Conservation (phyloP, 495 filamentous ascomycete species). For the Sporormia fimetaria region DNA sequence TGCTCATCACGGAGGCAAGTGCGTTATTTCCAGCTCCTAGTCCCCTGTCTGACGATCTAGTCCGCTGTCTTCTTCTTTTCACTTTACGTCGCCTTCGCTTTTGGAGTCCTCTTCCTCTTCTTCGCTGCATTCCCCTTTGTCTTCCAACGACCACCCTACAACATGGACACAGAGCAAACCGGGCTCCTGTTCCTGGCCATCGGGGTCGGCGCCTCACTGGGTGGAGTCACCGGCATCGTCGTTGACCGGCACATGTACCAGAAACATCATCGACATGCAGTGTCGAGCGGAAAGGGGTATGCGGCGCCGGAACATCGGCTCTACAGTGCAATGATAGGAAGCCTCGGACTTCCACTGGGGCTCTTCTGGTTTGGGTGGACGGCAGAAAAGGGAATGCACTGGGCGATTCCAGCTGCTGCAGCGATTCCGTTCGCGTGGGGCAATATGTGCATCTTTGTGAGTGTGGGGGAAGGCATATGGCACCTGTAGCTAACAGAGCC, state of each 20-base stretch:
- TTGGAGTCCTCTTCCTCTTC: slow-evolving; percentile 53
- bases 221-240: slow-evolving; percentile 36
- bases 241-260: slow-evolving; percentile 38
- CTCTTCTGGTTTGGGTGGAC: slow-evolving; percentile 44
- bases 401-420: slow-evolving; percentile 39
- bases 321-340: slow-evolving; percentile 52
- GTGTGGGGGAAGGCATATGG: slow-evolving; percentile 6
- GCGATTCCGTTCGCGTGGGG: slow-evolving; percentile 57
- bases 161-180: slow-evolving; percentile 28
- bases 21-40: background rate
- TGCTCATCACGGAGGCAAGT: slow-evolving; percentile 46
- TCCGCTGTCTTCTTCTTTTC: slow-evolving; percentile 52
- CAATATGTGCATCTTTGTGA: slow-evolving; percentile 48
- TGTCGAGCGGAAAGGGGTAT: background rate
- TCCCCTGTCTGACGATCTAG: background rate
- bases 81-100: slow-evolving; percentile 53
- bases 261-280: slow-evolving; percentile 14
- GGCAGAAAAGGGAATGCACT: slow-evolving; percentile 27
- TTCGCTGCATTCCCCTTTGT: slow-evolving; percentile 50
- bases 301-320: slow-evolving; percentile 46
- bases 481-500: background rate
- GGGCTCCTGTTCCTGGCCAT: slow-evolving; percentile 52
- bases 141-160: slow-evolving; percentile 18
- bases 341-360: slow-evolving; percentile 42
- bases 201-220: slow-evolving; percentile 44